Conservation (phyloP, 1,284 basidiomycete genomes). For the Fomitopsis palustris region DNA sequence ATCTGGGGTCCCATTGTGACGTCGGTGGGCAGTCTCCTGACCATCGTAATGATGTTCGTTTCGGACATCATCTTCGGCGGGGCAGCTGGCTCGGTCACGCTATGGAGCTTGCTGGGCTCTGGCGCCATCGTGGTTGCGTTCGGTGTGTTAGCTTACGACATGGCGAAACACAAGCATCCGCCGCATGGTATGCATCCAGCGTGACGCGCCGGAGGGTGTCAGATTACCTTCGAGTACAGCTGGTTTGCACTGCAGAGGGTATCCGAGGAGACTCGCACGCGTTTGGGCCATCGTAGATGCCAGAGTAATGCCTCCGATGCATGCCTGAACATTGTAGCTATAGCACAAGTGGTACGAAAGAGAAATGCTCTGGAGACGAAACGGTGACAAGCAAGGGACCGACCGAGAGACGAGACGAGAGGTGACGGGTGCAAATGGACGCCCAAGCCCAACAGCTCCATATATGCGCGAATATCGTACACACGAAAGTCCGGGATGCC, state of each 20-base stretch:
- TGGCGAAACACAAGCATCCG: constrained; percentile 34
- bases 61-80: constrained; percentile 68
- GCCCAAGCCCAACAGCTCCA: constrained; percentile 13
- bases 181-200: background rate
- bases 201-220: background rate
- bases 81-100: constrained; percentile 50
- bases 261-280: background rate
- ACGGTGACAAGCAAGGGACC: constrained; percentile 14
- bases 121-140: constrained; percentile 72
- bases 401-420: constrained; percentile 5
- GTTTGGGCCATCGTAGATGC: background rate
- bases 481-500: constrained; percentile 25
- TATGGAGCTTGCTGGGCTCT: constrained; percentile 66
- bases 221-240: background rate
- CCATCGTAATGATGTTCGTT: constrained; percentile 77
- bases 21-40: constrained; percentile 81
- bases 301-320: constrained; percentile 4
- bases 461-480: constrained; percentile 26
- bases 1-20: constrained; percentile 83
- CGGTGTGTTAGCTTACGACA: constrained; percentile 68
- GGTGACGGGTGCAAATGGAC: constrained; percentile 13
- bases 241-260: background rate
- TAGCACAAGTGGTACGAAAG: constrained; percentile 20
- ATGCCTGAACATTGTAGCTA: constrained; percentile 22
- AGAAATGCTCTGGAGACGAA: constrained; percentile 2